phyloP scores from a whole-genome alignment of 2,329 filamentous ascomycete species.

The Penicillium fuscoglaucum region DNA sequence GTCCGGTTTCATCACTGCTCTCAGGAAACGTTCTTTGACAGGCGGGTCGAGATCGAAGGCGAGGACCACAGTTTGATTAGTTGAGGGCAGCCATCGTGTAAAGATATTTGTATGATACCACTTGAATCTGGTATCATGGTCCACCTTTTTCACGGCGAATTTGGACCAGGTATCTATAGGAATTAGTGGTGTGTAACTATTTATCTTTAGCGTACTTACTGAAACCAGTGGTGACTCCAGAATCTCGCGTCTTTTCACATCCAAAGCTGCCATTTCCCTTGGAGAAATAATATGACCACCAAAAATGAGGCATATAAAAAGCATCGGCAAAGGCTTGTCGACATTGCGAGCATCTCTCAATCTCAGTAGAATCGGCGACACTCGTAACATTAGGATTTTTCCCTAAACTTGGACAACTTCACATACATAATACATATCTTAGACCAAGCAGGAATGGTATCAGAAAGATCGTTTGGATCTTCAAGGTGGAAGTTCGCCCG shows the following conservation, averaged over 20 bases:
- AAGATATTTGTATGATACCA: constrained; percentile 10
- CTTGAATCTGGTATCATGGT: not conserved
- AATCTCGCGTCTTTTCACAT: constrained; percentile 4
- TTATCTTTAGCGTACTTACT: not conserved
- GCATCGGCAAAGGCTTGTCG: constrained; percentile 3
- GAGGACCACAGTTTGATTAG: constrained; percentile 21
- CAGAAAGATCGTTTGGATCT: not conserved
- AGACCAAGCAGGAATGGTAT: constrained; percentile 5
- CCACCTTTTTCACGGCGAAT: constrained; percentile 7
- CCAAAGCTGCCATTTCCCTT: constrained; percentile 5
- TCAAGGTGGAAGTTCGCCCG: not conserved
- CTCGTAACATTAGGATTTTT: not conserved
- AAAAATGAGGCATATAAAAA: constrained; percentile 11
- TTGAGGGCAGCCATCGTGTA: constrained; percentile 16
- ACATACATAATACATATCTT: constrained; percentile 6
- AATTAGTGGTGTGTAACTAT: not conserved
- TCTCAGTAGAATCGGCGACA: not conserved
- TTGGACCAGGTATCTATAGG: constrained; percentile 9
- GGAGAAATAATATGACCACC: constrained; percentile 7
- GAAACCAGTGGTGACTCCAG: constrained; percentile 1
- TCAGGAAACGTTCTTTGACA: not conserved
- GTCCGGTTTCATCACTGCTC: not conserved
- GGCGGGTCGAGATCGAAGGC: constrained; percentile 11
- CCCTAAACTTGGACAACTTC: too few species aligned
- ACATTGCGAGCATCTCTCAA: constrained; percentile 4